Conservation (phyloP, 257 asterid genomes). For the Solanum chiquidenum region DNA sequence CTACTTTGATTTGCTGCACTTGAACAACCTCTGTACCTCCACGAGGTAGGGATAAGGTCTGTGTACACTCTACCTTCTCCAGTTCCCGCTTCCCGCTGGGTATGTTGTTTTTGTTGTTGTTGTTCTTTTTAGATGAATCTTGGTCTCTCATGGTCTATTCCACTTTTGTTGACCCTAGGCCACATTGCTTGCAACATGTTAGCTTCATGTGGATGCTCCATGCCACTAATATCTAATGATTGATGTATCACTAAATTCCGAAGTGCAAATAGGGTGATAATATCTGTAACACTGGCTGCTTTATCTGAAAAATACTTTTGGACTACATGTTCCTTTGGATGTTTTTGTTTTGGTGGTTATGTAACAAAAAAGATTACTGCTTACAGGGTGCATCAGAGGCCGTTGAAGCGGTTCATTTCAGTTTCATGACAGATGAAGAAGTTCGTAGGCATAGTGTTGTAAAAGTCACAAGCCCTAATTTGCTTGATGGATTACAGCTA, state of each 20-base stretch:
- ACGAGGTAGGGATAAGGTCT: background rate
- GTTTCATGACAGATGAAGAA: constrained; percentile 67
- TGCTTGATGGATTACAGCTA: constrained; percentile 37
- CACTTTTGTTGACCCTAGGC: background rate
- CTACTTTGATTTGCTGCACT: background rate
- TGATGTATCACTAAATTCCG: background rate
- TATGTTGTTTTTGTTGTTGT: background rate
- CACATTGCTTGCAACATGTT: background rate
- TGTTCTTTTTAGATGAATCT: background rate
- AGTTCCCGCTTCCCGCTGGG: no score
- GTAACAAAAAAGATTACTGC: background rate
- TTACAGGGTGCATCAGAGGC: constrained; percentile 40
- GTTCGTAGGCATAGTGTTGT: constrained; percentile 55
- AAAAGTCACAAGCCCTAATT: constrained; percentile 42
- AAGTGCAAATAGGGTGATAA: background rate
- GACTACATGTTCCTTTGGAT: background rate
- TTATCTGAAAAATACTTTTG: background rate
- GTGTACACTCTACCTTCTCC: background rate
- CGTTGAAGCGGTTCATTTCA: constrained; percentile 52
- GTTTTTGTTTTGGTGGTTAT: background rate
- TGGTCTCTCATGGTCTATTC: background rate
- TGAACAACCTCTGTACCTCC: background rate
- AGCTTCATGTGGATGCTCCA: background rate
- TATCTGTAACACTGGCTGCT: background rate
- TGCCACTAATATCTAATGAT: background rate